phyloP scores from a whole-genome alignment of 1,284 basidiomycete species.

The Heliocybe sulcata region DNA sequence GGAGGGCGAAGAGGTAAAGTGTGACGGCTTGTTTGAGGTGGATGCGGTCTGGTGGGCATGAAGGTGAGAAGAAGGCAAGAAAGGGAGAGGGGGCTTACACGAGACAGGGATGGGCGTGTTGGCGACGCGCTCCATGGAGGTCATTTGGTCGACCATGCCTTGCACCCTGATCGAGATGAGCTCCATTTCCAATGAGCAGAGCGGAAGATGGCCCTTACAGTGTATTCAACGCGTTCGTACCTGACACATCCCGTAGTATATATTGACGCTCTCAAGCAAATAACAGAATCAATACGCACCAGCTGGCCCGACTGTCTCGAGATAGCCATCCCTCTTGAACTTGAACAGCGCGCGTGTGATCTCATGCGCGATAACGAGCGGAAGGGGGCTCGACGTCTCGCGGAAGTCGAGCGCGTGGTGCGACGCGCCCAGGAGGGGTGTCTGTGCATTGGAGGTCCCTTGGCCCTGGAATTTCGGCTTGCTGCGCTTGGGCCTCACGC shows the following conservation, averaged over 20 bases:
- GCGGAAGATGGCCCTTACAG: constrained; percentile 40
- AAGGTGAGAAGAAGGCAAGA: neutral
- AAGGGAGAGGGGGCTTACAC: constrained; percentile 34
- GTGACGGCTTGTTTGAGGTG: constrained; percentile 93
- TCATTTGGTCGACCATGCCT: constrained; percentile 77
- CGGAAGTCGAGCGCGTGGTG: constrained; percentile 59
- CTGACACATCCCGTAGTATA: constrained; percentile 34
- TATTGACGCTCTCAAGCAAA: constrained; percentile 3
- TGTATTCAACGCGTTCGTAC: constrained; percentile 64
- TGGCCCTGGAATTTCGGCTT: too few relatives aligned
- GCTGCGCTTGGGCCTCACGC: constrained; percentile 59
- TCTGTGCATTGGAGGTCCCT: constrained; percentile 27
- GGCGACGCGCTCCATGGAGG: constrained; percentile 79
- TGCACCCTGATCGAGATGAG: constrained; percentile 43
- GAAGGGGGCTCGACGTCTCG: constrained; percentile 57
- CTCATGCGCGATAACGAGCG: constrained; percentile 78
- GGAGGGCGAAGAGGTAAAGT: constrained; percentile 81
- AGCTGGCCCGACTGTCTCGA: constrained; percentile 83
- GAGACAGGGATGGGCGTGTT: constrained; percentile 77
- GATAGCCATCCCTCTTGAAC: constrained; percentile 70
- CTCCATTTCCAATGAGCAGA: neutral
- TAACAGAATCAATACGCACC: constrained; percentile 20
- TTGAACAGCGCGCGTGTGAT: constrained; percentile 60
- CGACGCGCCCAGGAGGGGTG: constrained; percentile 50
- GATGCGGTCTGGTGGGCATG: constrained; percentile 5